Evolutionary conservation across 177 flowering plant species (phyloP).

Genomic region (Tripterygium wilfordii): DNA sequence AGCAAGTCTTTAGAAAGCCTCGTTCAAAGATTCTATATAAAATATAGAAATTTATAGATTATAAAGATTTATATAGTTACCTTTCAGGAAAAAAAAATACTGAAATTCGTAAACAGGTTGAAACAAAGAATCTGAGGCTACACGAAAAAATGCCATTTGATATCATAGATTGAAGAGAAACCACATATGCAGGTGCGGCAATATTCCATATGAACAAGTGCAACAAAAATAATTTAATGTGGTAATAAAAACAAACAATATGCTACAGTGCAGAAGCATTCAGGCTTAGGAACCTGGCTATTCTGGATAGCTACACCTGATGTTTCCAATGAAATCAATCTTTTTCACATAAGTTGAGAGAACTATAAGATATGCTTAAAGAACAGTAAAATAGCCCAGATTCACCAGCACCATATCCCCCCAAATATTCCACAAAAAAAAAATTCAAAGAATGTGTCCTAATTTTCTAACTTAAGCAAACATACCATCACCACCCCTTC

Average conservation of each 20-base stretch:
- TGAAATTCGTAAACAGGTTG: too few species aligned
- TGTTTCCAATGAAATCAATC: constrained; percentile 4
- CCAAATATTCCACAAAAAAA: constrained; percentile 26
- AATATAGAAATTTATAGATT: too few species aligned
- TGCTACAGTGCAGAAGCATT: constrained; percentile 36
- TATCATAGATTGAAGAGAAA: constrained; percentile 3
- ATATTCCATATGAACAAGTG: constrained; percentile 31
- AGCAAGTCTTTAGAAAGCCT: too few species aligned
- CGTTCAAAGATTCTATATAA: too few species aligned
- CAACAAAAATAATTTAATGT: constrained; percentile 18
- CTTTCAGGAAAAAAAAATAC: too few species aligned
- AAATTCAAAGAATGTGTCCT: constrained; percentile 44
- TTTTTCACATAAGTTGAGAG: not conserved
- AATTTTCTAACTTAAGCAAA: too few species aligned
- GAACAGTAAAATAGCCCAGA: constrained; percentile 12
- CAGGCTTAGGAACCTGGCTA: constrained; percentile 18
- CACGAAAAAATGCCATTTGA: constrained; percentile 5
- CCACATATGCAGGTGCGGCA: constrained; percentile 26
- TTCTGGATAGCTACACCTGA: constrained; percentile 9
- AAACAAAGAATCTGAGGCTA: too few species aligned
- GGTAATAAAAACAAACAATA: constrained; percentile 22
- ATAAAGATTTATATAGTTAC: too few species aligned
- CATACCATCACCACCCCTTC: too few species aligned
- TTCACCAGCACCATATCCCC: constrained; percentile 20
- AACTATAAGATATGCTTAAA: constrained; percentile 28